phyloP scores from a whole-genome alignment of 306 rosid species.

The Quercus agrifolia region DNA sequence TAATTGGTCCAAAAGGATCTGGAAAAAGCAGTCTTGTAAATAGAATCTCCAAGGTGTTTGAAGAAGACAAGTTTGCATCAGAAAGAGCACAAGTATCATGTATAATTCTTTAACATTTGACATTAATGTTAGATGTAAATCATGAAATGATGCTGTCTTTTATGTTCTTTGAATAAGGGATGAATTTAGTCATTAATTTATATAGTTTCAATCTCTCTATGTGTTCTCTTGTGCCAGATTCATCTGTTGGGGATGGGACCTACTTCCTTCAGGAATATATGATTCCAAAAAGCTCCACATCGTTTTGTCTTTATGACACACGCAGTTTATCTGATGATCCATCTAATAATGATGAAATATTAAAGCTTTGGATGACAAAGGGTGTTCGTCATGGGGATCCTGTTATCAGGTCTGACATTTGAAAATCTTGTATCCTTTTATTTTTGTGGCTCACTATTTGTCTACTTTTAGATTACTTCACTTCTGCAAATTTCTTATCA shows the following conservation, averaged over 20 bases:
- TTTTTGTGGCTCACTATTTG: constrained; percentile 13
- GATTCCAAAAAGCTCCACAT: constrained; percentile 65
- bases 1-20: constrained; percentile 82
- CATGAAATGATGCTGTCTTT: neutral
- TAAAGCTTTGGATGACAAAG: constrained; percentile 69
- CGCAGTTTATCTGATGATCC: constrained; percentile 59
- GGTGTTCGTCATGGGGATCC: constrained; percentile 75
- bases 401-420: constrained; percentile 60
- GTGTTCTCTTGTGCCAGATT: constrained; percentile 42
- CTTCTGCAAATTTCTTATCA: constrained; percentile 36
- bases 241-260: constrained; percentile 67
- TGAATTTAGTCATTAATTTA: neutral
- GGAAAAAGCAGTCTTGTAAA: constrained; percentile 92
- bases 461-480: constrained; percentile 7
- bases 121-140: constrained; percentile 3
- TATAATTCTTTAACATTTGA: constrained; percentile 23
- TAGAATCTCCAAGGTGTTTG: constrained; percentile 68
- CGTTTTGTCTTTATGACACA: constrained; percentile 77
- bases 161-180: constrained; percentile 11
- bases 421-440: neutral
- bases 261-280: constrained; percentile 77
- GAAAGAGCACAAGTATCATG: constrained; percentile 92
- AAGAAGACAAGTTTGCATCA: constrained; percentile 54
- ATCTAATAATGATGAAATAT: constrained; percentile 37
- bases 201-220: neutral